A percentile compares a stretch with the other conserved stretches of the same genome.
Evolutionary conservation across 768 basidiomycete species (phyloP).

Genomic region (Clavaria fumosa): DNA sequence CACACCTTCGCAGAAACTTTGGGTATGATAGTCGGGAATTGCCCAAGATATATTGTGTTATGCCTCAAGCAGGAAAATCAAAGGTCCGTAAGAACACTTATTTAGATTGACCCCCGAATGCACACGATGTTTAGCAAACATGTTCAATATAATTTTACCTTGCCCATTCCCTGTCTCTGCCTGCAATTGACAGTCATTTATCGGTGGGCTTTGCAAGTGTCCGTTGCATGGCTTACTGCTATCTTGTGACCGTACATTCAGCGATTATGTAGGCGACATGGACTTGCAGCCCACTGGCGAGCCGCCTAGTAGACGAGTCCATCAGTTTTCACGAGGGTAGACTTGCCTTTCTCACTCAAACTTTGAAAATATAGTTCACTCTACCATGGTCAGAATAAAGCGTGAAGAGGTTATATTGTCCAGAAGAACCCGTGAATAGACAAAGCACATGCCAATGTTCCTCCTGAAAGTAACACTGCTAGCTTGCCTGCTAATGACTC

Average conservation of each 20-base stretch:
- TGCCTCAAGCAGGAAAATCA: too few relatives aligned
- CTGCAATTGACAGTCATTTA: constrained; percentile 51
- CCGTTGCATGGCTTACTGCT: constrained; percentile 39
- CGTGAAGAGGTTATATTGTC: too few relatives aligned
- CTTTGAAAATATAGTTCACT: too few relatives aligned
- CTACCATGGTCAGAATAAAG: too few relatives aligned
- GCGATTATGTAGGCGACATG: constrained; percentile 42
- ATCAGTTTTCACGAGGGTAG: too few relatives aligned
- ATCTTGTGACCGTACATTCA: constrained; percentile 50
- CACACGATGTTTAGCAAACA: constrained; percentile 55
- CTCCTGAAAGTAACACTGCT: too few relatives aligned
- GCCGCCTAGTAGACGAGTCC: too few relatives aligned
- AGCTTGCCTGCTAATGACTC: too few relatives aligned
- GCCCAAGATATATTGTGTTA: constrained; percentile 52
- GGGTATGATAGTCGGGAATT: constrained; percentile 60
- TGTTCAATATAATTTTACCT: constrained; percentile 50
- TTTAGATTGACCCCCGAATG: constrained; percentile 46
- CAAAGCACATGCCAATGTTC: too few relatives aligned
- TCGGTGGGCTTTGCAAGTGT: constrained; percentile 60
- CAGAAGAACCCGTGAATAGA: too few relatives aligned
- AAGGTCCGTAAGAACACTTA: constrained; percentile 2
- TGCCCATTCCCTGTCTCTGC: not conserved
- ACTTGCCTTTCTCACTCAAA: too few relatives aligned
- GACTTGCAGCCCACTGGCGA: constrained; percentile 28
- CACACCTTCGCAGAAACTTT: constrained; percentile 44